phyloP scores from a whole-genome alignment of 2,329 filamentous ascomycete genomes.

The Penicillium decumbens region DNA sequence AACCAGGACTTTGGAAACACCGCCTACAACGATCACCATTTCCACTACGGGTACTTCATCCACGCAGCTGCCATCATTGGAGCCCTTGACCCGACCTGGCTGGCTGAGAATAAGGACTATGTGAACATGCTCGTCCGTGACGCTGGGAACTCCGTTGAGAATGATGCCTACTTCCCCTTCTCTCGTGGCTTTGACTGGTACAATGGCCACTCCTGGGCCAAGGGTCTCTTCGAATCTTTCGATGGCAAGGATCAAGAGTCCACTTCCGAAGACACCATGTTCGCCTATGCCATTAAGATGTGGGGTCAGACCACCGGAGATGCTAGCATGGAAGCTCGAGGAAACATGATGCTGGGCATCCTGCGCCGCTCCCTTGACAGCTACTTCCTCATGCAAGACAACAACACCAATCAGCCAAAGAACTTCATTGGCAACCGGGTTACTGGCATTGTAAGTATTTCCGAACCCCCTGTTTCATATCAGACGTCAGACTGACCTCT shows the following conservation, averaged over 20 bases:
- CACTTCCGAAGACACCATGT: slow-evolving; percentile 84
- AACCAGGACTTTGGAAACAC: slow-evolving; percentile 83
- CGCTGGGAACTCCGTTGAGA: slow-evolving; percentile 66
- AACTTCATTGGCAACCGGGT: slow-evolving; percentile 78
- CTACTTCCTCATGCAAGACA: slow-evolving; percentile 74
- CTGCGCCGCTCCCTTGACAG: slow-evolving; percentile 66
- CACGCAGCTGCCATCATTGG: slow-evolving; percentile 80
- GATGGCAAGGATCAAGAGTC: slow-evolving; percentile 65
- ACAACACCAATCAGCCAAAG: slow-evolving; percentile 67
- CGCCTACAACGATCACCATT: slow-evolving; percentile 64
- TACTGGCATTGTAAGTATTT: slow-evolving; percentile 49
- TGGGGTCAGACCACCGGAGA: slow-evolving; percentile 81
- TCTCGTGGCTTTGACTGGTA: slow-evolving; percentile 89
- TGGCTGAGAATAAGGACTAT: slow-evolving; percentile 67
- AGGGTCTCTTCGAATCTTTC: slow-evolving; percentile 50
- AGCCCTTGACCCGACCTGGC: slow-evolving; percentile 70
- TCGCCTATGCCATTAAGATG: slow-evolving; percentile 83
- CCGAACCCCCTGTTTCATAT: neutral
- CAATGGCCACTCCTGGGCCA: slow-evolving; percentile 91
- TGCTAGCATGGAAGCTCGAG: slow-evolving; percentile 70
- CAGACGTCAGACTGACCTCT: neutral
- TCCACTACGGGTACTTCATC: slow-evolving; percentile 78
- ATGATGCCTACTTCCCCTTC: slow-evolving; percentile 73
- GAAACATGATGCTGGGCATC: slow-evolving; percentile 78
- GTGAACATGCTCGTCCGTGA: slow-evolving; percentile 83